Percentiles rank a stretch among this genome's conserved stretches.
phyloP scores from a whole-genome alignment of 75 land plant genomes.

The Selaginella tamariscina region DNA sequence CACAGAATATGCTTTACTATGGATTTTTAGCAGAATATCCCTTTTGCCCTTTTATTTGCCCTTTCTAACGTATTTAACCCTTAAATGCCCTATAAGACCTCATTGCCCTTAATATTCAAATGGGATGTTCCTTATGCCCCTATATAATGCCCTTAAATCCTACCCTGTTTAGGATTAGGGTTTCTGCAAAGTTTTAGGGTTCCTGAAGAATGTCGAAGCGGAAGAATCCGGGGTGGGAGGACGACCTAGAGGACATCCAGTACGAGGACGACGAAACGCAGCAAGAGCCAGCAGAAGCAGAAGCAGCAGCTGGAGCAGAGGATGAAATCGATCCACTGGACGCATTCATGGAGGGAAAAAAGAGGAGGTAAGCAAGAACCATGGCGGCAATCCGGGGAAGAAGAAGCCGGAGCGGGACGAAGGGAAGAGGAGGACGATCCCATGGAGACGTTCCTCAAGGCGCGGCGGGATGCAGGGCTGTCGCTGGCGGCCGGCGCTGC shows the following conservation, averaged over 20 bases:
- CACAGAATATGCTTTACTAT: no score
- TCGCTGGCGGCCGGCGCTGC: constrained; percentile 78
- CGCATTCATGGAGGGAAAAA: constrained; percentile 98
- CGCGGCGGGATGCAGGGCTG: constrained; percentile 69
- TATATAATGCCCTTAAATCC: not conserved
- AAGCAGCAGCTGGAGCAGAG: constrained; percentile 15
- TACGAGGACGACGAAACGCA: not conserved
- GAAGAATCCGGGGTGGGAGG: not conserved
- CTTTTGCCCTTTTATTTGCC: no score
- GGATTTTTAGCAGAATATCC: no score
- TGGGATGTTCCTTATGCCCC: no score
- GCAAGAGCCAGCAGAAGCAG: not conserved
- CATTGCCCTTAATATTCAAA: no score
- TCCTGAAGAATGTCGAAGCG: not conserved
- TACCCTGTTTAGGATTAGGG: not conserved
- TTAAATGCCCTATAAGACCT: no score
- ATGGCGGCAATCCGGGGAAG: constrained; percentile 14
- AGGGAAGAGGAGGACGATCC: constrained; percentile 80
- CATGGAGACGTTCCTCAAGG: constrained; percentile 71
- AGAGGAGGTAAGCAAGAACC: constrained; percentile 58
- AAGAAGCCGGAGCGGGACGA: constrained; percentile 32
- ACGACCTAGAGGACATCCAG: not conserved
- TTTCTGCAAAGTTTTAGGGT: no score
- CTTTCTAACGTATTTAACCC: no score
- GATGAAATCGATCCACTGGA: constrained; percentile 91